phyloP scores from a whole-genome alignment of 1,284 basidiomycete genomes.

The Crepidotus sp. region DNA sequence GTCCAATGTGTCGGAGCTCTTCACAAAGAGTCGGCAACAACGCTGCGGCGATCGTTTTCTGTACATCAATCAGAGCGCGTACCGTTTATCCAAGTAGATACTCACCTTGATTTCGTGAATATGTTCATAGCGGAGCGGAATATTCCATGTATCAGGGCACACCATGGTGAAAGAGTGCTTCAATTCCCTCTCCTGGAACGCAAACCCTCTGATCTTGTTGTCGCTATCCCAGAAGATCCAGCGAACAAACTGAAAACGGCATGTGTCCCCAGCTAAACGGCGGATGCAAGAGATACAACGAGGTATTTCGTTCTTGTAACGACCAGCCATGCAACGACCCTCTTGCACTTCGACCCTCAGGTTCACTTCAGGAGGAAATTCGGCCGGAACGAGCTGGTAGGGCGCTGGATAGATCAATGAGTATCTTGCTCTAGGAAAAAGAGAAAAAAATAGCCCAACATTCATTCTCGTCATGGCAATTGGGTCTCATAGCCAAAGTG shows the following conservation, averaged over 20 bases:
- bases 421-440: neutral
- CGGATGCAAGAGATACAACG: constrained; percentile 74
- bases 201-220: constrained; percentile 51
- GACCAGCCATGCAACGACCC: constrained; percentile 71
- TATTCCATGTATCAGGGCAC: constrained; percentile 63
- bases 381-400: neutral
- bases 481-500: neutral
- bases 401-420: constrained; percentile 3
- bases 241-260: constrained; percentile 70
- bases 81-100: constrained; percentile 9
- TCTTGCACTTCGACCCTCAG: constrained; percentile 49
- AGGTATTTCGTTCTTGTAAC: constrained; percentile 59
- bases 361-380: neutral
- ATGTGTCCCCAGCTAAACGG: constrained; percentile 76
- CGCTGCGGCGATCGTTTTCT: constrained; percentile 62
- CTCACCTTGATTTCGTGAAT: constrained; percentile 53
- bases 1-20: constrained; percentile 63
- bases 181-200: constrained; percentile 44
- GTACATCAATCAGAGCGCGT: constrained; percentile 8
- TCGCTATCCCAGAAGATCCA: constrained; percentile 58
- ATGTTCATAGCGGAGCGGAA: constrained; percentile 37
- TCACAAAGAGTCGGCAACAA: constrained; percentile 59
- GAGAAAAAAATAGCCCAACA: neutral
- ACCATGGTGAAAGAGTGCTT: constrained; percentile 52
- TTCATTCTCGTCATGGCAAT: neutral